Evolutionary conservation across 192 early-diverging fungal genomes (phyloP), one percentile per base, ranked within the genome.

Genomic region (Backusella psychrophila): DNA sequence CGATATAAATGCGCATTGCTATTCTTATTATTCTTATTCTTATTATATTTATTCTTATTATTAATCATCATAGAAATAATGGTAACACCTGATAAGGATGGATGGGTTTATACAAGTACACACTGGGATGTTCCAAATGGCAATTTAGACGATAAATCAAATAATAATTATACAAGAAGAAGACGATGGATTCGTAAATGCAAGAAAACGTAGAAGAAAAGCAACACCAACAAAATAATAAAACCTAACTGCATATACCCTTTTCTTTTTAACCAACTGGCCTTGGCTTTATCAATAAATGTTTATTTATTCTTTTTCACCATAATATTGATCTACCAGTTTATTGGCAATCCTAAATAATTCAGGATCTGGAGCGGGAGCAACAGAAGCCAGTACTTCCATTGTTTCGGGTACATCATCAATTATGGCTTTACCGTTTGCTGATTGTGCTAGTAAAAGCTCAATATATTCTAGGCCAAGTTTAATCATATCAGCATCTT

Each of bases 401-500:
- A 72, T 77, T 31, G 46, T 38, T 65, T 72, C 56, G 19, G 76
- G 76, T 14, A 69, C 69, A 72, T 23, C 59, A 19, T 72, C 76
- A 46, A 77, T 31, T 17, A 77, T 39, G 9, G 38, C 53, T 59
- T 72, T 77, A 26, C 76, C 76, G 2, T 44, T 42, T 11, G 21
- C 6, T 29, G 70, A 36, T 44, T 79, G 85, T 66, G 83, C 86
- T 63, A 91, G 82, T 31, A 89, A 26, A 11, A 93, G 56, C 31
- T 88, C 83, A 2, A 93, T 66, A 59, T 89, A 93, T 19, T 85
- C 85, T 26, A 91, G 75, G 7, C 91, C 91, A 53, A 93, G 85
- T 12, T 84, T 83, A 59, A 91, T 89, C 33, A 91, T 81, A 68
- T 91, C 87, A 3, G 79, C 71, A 72, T 93, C 91, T 78, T 91